These are phyloP conservation scores for Cephaloascus albidus DNA, from an alignment of 805 yeast species.

Conservation along the genomic window DNA sequence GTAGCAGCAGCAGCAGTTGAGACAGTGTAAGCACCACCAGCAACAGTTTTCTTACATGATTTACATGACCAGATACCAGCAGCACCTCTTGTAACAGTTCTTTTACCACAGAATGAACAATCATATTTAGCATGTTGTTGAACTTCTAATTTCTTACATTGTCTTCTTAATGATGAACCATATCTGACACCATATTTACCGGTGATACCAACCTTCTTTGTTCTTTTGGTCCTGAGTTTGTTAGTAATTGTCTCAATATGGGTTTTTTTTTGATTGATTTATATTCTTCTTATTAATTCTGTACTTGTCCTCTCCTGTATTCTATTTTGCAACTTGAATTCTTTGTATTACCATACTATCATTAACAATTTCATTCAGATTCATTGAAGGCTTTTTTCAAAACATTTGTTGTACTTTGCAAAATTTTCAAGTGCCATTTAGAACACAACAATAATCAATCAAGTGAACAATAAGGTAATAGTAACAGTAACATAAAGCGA, in stretches of 20 bases:
- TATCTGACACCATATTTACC: conserved; percentile 99
- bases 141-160: conserved; percentile 97
- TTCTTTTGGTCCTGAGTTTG: conserved; percentile 89
- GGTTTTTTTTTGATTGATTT: too few species aligned
- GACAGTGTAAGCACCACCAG: conserved; percentile 99
- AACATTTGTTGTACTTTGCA: too few species aligned
- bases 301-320: too few species aligned
- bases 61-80: conserved; percentile 98
- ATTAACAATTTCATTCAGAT: too few species aligned
- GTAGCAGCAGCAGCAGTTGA: conserved; percentile 99
- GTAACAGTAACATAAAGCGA: too few species aligned
- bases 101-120: conserved; percentile 99
- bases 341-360: too few species aligned
- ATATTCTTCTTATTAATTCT: too few species aligned
- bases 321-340: too few species aligned
- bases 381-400: too few species aligned
- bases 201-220: conserved; percentile 99
- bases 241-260: neutral
- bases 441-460: too few species aligned
- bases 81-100: conserved; percentile 94
- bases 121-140: conserved; percentile 99
- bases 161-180: conserved; percentile 99
- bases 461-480: too few species aligned
- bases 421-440: too few species aligned
- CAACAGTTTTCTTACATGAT: conserved; percentile 92